Conservation (phyloP, 108 stramenopile species). For the Cyclotella choctawhatcheeana region DNA sequence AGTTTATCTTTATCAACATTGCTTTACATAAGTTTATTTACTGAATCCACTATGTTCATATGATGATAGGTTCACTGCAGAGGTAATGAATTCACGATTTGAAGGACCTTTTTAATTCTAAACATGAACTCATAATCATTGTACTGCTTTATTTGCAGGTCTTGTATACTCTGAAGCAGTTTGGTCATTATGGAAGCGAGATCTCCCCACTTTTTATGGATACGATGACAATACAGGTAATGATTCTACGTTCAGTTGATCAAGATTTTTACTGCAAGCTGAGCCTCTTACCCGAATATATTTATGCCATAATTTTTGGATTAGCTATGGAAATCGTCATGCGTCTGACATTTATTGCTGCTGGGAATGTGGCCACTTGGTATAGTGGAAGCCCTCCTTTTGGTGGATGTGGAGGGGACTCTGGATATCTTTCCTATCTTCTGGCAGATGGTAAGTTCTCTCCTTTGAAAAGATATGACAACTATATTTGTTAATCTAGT, state of each 20-base stretch:
- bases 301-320: not conserved
- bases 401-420: conserved; percentile 17
- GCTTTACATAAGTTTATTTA: no score
- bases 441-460: conserved; percentile 12
- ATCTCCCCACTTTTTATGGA: conserved; percentile 3
- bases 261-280: not conserved
- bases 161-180: conserved; percentile 30
- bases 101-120: not conserved
- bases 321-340: conserved; percentile 18
- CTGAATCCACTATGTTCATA: no score
- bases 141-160: not conserved
- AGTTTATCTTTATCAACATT: no score
- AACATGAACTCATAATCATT: no score
- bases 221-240: conserved; percentile 25
- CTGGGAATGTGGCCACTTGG: conserved; percentile 25
- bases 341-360: conserved; percentile 17
- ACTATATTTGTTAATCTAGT: not conserved
- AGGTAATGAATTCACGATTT: not conserved
- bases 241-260: not conserved
- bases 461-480: not conserved
- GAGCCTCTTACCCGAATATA: not conserved
- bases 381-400: conserved; percentile 10
- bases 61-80: conserved; percentile 14
- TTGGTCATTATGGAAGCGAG: conserved; percentile 22
- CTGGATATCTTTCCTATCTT: conserved; percentile 15